Evolutionary conservation across 352 stramenopile species (phyloP), one percentile per base, ranked within the genome.

Genomic region (Pythium phragmiticola): DNA sequence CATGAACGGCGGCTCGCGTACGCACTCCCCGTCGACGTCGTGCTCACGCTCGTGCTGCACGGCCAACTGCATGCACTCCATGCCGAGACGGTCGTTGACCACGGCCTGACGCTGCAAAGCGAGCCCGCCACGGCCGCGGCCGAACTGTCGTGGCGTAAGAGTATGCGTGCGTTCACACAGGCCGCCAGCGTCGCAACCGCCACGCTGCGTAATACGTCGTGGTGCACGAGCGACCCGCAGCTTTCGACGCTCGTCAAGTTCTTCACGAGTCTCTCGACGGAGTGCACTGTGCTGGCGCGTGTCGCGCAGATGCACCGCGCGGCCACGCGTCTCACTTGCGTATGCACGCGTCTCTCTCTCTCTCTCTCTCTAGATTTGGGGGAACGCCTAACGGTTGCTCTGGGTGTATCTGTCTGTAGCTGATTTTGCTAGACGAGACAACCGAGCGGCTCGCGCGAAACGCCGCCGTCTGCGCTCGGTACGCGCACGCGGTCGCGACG

Each of bases 401-500:
- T 19, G 47, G 4, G 30, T n/a, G 14, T 34, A 5, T 19, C 8
- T 49, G 34, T n/a, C 9, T 47, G 21, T 43, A 89, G 80, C 57
- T 85, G 13, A 51, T 72, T 5, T 54, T 86, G 4, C 62, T 65
- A 9, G 73, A 86, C 30, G 79, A 84, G 26, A 72, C 48, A 28
- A 48, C 60, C 2, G 73, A 84, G 56, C 68, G 70, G 14, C 42
- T 82, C 9, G 70, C 56, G n/a, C 68, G 78, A 42, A 64, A 76
- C 1, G 65, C 59, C 0, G 81, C 77, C 7, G 63, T 72, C 2
- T 81, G 70, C 37, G 71, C 80, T 4, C 68, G 77, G 49, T 70
- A 72, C 60, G 78, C 75, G 9, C 43, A 72, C 46, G 73, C 68
- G 0, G 34, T 84, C 12, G 26, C 74, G 21, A 37, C 42, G 19